Conservation (phyloP, 805 yeast species). For the Cyberlindnera galapagoensis region DNA sequence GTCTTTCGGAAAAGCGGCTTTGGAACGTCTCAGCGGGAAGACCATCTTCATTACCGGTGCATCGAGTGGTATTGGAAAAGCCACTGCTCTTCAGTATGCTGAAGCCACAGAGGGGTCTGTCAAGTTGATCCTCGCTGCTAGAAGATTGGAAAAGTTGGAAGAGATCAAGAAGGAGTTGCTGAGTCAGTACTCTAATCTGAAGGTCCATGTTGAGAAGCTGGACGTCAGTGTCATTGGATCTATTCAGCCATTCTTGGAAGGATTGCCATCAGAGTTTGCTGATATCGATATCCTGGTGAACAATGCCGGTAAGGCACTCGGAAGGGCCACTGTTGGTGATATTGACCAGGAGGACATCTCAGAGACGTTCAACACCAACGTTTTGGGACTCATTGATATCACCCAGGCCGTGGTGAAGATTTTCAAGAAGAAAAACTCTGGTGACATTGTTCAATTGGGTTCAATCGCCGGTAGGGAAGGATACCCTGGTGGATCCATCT, state of each 20-base stretch:
- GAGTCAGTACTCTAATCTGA: conserved; percentile 39
- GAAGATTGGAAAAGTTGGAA: conserved; percentile 60
- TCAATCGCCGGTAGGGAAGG: conserved; percentile 78
- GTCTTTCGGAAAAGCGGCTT: conserved; percentile 71
- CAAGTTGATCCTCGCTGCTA: conserved; percentile 69
- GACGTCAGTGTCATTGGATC: conserved; percentile 53
- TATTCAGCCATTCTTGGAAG: conserved; percentile 43
- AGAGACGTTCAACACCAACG: conserved; percentile 81
- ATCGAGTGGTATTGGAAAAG: conserved; percentile 90
- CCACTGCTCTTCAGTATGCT: conserved; percentile 85
- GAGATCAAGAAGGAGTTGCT: conserved; percentile 42
- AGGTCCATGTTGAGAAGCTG: conserved; percentile 40
- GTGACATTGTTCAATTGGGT: conserved; percentile 70
- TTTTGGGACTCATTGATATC: conserved; percentile 73
- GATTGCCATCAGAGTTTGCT: conserved; percentile 52
- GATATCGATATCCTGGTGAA: conserved; percentile 63
- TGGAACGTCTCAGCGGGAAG: conserved; percentile 74
- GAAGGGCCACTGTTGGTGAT: conserved; percentile 68
- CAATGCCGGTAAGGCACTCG: conserved; percentile 79
- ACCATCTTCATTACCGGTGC: conserved; percentile 91
- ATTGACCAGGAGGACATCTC: conserved; percentile 58
- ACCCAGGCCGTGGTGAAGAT: conserved; percentile 75
- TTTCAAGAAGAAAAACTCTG: conserved; percentile 62
- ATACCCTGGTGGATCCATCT: conserved; percentile 73
- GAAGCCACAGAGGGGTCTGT: conserved; percentile 64